Evolutionary conservation across 805 yeast species (phyloP), one percentile per base, ranked within the genome.

Genomic region (Candida qinlingensis): DNA sequence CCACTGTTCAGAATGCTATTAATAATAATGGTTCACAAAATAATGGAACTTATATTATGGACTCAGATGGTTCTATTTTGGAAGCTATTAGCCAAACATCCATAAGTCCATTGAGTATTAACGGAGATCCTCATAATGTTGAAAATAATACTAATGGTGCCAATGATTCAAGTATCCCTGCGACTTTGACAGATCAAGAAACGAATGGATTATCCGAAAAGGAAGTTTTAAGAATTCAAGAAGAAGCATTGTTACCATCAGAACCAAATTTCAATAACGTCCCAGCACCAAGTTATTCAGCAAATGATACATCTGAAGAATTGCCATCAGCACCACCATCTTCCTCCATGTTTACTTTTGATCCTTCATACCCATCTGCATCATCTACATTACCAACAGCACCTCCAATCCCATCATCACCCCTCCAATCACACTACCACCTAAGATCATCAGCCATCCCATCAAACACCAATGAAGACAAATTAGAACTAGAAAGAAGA

Each of bases 231-330:
- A 67, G 73, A 49, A 64, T 72, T 4, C 73, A 73, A 42, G 91
- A 84, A 60, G 74, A 75, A 41, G 75, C 85, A 5, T 66, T 85
- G 39, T 57, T 83, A 26, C 91, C 92, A 0, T 81, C 88, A 2
- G 84, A 70, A 37, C 81, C 81, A 13, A 5, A 30, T 25, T 47
- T 34, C 27, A 29, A 42, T 7, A 39, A 39, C 2, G 30, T 49
- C 6, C 60, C 61, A 8, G 58, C 55, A 2, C 63, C 64, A 42
- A 53, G 56, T 31, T 59, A 59, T 43, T 33, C 46, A 10, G 36
- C 41, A 11, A 39, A 29, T 41, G 37, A 35, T 35, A 30, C 29
- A 30, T 41, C 44, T 9, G 6, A 28, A 13, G 40, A 43, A 30
- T 25, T 12, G 28, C 41, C 26, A 4, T 11, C 41, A 6, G 46